phyloP scores from a whole-genome alignment of 805 yeast genomes.

The Candida anglica region DNA sequence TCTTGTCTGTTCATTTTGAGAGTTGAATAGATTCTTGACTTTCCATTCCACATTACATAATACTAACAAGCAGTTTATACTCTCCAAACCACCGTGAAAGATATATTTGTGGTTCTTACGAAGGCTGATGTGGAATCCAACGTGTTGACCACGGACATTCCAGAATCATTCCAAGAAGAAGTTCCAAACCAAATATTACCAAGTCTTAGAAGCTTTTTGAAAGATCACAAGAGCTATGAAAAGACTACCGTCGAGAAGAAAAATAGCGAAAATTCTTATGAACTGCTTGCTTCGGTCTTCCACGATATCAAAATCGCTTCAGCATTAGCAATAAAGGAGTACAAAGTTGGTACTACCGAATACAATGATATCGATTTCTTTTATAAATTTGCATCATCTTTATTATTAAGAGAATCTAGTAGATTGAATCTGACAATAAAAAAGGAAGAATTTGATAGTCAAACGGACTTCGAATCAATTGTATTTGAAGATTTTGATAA shows the following conservation, averaged over 20 bases:
- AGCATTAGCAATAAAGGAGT: slow-evolving; percentile 42
- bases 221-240: too few relatives aligned
- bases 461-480: slow-evolving; percentile 36
- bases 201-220: too few relatives aligned
- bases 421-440: slow-evolving; percentile 32
- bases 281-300: slow-evolving; percentile 50
- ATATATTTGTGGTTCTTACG: slow-evolving; percentile 21
- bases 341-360: slow-evolving; percentile 43
- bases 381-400: slow-evolving; percentile 58
- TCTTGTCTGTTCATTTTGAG: too few relatives aligned
- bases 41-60: too few relatives aligned
- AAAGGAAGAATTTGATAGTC: slow-evolving; percentile 13
- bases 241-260: slow-evolving; percentile 43
- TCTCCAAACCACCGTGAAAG: too few relatives aligned
- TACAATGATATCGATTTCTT: slow-evolving; percentile 59
- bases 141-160: slow-evolving; percentile 28
- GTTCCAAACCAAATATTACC: slow-evolving; percentile 42
- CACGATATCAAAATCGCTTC: slow-evolving; percentile 66
- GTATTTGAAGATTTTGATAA: slow-evolving; percentile 57
- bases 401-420: slow-evolving; percentile 58
- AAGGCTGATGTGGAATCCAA: slow-evolving; percentile 20
- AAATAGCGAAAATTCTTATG: slow-evolving; percentile 36
- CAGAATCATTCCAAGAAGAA: slow-evolving; percentile 44
- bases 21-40: too few relatives aligned
- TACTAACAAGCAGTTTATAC: too few relatives aligned